Evolutionary conservation across 306 rosid species (phyloP), one percentile per base, ranked within the genome.

Genomic region (Quercus ilex): DNA sequence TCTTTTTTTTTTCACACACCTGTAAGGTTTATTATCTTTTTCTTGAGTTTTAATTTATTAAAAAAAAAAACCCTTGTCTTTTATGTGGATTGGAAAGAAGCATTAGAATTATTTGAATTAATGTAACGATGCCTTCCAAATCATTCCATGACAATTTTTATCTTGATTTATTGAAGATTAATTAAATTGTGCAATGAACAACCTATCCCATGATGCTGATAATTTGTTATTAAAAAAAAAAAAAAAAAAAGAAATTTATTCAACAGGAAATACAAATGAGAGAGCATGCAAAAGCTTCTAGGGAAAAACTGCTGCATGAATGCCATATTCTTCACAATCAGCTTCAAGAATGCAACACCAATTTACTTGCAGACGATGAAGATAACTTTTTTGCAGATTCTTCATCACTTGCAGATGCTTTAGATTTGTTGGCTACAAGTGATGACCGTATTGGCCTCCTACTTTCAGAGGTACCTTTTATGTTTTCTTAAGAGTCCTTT

Each of bases 331-430:
- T 95, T 79, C 87, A 81, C 57, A 76, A 68, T 88, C 87, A 76
- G 87, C 97, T 95, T 84, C 87, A 82, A 76, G 90, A 90, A 70
- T 91, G 94, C 88, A 84, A 78, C 82, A 86, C 78, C 78, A 75
- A 71, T 81, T 83, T 90, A 79, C 85, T 87, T 25, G 30, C 77
- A 9, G 88, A 84, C 18, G 76, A 82, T 17, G 85, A 77, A 74
- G 85, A 80, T 38, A 75, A 78, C 38, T 62, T 78, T 55, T 11
- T 25, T 46, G 69, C 53, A 77, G 79, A 83, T 74, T 74, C 88
- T 28, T 92, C 97, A 25, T 84, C 92, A 46, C 78, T 78, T 26
- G 69, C 77, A 33, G 88, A 86, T 73, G 85, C 92, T 79, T 83
- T 87, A 53, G 78, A 87, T 76, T 79, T 87, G 82, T 82, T 94